A percentile compares a stretch with the other conserved stretches of the same genome.
These are phyloP conservation scores for Serendipita sp. DNA, from an alignment of 768 basidiomycete species.

Conservation along the genomic window DNA sequence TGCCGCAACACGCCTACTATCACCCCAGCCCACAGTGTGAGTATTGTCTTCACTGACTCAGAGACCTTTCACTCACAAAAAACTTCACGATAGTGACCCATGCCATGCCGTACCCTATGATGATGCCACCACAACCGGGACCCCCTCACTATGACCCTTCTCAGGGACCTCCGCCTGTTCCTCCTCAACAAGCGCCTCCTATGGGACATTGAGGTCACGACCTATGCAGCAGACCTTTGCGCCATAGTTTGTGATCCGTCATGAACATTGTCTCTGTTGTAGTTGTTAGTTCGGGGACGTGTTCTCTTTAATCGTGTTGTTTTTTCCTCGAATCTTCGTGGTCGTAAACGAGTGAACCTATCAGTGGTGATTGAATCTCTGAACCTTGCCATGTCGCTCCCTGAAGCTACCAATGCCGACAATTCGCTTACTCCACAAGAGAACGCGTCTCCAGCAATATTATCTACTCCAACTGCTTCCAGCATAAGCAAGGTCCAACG, in stretches of 20 bases:
- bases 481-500: background rate
- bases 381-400: background rate
- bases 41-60: conserved; percentile 20
- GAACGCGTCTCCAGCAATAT: background rate
- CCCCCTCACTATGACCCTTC: background rate
- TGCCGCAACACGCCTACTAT: conserved; percentile 75
- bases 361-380: background rate
- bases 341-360: background rate
- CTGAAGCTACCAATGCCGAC: background rate
- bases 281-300: conserved; percentile 1
- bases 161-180: conserved; percentile 5
- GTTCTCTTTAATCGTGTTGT: conserved; percentile 3
- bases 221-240: background rate
- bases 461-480: background rate
- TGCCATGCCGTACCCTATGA: conserved; percentile 79
- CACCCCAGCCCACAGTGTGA: conserved; percentile 80
- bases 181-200: conserved; percentile 2
- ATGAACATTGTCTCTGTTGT: conserved; percentile 8
- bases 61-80: conserved; percentile 14
- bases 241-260: background rate
- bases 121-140: conserved; percentile 66
- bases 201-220: conserved; percentile 9
- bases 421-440: background rate
- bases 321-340: background rate
- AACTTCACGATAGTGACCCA: conserved; percentile 63